Evolutionary conservation across 2,329 filamentous ascomycete genomes (phyloP).

Genomic region (Aspergillus uvarum): DNA sequence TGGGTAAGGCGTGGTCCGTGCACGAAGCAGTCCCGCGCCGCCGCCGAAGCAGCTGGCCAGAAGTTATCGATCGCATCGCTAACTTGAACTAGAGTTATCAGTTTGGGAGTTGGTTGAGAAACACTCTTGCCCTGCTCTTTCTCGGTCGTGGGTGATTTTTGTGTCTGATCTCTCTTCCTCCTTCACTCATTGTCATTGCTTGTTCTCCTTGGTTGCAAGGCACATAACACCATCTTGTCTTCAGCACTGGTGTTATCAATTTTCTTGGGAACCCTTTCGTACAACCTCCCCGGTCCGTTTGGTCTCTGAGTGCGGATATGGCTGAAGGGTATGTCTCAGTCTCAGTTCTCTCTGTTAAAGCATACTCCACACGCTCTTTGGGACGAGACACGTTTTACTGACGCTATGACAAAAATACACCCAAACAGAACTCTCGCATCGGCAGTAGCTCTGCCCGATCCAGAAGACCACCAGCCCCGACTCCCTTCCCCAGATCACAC

Average conservation of each 20-base stretch:
- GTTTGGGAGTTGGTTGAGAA: too few species aligned
- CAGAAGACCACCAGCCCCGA: slow-evolving; percentile 20
- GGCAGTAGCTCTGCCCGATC: slow-evolving; percentile 54
- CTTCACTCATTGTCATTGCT: too few species aligned
- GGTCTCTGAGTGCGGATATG: slow-evolving; percentile 8
- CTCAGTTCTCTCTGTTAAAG: too few species aligned
- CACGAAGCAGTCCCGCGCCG: neutral
- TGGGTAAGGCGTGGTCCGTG: slow-evolving; percentile 1
- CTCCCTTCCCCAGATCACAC: slow-evolving; percentile 1
- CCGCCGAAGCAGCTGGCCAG: neutral
- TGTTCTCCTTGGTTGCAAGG: too few species aligned
- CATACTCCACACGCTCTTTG: too few species aligned
- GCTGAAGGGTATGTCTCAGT: slow-evolving; percentile 16
- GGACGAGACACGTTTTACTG: too few species aligned
- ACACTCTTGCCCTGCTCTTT: too few species aligned
- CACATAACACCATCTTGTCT: too few species aligned
- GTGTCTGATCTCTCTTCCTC: too few species aligned
- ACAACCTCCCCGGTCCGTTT: neutral
- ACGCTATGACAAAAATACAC: neutral
- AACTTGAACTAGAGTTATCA: too few species aligned
- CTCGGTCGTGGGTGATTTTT: too few species aligned
- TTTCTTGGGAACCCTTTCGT: neutral
- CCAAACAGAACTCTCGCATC: slow-evolving; percentile 47
- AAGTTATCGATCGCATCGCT: too few species aligned
- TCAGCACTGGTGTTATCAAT: neutral